These are phyloP conservation scores for Rubroshorea leprosula DNA, from an alignment of 345 rosid genomes.

Conservation along the genomic window DNA sequence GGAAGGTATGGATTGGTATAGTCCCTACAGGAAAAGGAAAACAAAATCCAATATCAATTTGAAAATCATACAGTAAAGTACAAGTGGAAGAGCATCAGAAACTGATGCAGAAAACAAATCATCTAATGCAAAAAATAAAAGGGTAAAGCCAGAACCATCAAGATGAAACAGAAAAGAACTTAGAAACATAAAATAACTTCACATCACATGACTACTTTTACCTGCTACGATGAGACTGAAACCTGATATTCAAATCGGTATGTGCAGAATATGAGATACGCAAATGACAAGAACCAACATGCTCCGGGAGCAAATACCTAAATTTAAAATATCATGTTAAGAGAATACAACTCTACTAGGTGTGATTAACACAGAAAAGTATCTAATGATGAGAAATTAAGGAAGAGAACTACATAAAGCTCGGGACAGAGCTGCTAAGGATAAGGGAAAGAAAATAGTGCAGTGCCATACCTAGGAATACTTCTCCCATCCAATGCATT, in stretches of 20 bases:
- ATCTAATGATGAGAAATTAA: not conserved
- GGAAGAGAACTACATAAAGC: not conserved
- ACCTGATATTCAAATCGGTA: conserved; percentile 92
- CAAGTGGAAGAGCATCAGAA: conserved; percentile 11
- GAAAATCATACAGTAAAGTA: conserved; percentile 2
- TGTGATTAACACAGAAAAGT: not conserved
- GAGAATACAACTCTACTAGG: not conserved
- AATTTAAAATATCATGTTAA: conserved; percentile 12
- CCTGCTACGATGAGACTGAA: conserved; percentile 99
- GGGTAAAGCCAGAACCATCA: conserved; percentile 18
- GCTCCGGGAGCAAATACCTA: conserved; percentile 88
- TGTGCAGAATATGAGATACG: conserved; percentile 96
- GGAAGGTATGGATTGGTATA: conserved; percentile 96
- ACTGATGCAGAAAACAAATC: not conserved
- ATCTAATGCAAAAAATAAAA: not conserved
- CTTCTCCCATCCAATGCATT: conserved; percentile 93
- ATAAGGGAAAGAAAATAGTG: conserved; percentile 12
- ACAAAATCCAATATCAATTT: conserved; percentile 16
- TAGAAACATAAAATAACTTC: conserved; percentile 4
- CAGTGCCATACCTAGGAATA: conserved; percentile 71
- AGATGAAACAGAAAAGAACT: no score
- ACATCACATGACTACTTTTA: conserved; percentile 19
- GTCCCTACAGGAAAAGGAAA: conserved; percentile 51
- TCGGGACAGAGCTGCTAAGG: not conserved
- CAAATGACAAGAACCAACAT: conserved; percentile 63